These are phyloP conservation scores for Daldinia bambusicola DNA, from an alignment of 495 filamentous ascomycete genomes.

Conservation along the genomic window DNA sequence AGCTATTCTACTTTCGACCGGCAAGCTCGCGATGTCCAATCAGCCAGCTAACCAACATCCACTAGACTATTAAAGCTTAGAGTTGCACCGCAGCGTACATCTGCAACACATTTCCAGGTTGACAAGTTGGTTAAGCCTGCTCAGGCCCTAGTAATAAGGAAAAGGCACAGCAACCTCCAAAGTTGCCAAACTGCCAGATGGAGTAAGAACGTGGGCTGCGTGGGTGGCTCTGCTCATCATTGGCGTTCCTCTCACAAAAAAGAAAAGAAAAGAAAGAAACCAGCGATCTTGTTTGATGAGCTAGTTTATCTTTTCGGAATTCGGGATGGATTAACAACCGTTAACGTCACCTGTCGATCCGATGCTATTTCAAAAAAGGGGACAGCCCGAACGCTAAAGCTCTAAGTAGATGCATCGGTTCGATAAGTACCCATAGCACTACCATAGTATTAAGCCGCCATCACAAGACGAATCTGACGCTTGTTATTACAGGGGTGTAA, in stretches of 20 bases:
- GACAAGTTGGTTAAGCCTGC: slow-evolving; percentile 5
- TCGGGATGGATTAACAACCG: slow-evolving; percentile 15
- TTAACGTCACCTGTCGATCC: slow-evolving; percentile 31
- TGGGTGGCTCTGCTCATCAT: slow-evolving; percentile 2
- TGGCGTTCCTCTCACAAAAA: not conserved
- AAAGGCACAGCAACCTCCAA: slow-evolving; percentile 1
- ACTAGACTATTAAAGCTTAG: slow-evolving; percentile 39
- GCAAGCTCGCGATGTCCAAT: slow-evolving; percentile 17
- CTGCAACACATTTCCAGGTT: slow-evolving; percentile 36
- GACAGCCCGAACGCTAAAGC: slow-evolving; percentile 10
- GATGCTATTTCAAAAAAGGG: slow-evolving; percentile 22
- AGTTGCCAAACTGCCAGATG: not conserved
- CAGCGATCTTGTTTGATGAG: slow-evolving; percentile 26
- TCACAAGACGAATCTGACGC: slow-evolving; percentile 33
- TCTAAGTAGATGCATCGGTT: slow-evolving; percentile 9
- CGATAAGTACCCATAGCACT: not conserved
- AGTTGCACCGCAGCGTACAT: slow-evolving; percentile 35
- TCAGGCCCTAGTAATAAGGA: not conserved
- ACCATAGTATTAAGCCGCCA: slow-evolving; percentile 2
- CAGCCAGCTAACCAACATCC: slow-evolving; percentile 22
- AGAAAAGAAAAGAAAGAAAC: no score
- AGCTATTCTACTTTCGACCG: slow-evolving; percentile 24
- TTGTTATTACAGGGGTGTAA: slow-evolving; percentile 23
- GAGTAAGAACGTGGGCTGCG: slow-evolving; percentile 9
- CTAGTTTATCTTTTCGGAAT: slow-evolving; percentile 20